A percentile compares a stretch with the other conserved stretches of the same genome.
Evolutionary conservation across 768 basidiomycete genomes (phyloP).

Genomic region (Agrocybe chaxingu): DNA sequence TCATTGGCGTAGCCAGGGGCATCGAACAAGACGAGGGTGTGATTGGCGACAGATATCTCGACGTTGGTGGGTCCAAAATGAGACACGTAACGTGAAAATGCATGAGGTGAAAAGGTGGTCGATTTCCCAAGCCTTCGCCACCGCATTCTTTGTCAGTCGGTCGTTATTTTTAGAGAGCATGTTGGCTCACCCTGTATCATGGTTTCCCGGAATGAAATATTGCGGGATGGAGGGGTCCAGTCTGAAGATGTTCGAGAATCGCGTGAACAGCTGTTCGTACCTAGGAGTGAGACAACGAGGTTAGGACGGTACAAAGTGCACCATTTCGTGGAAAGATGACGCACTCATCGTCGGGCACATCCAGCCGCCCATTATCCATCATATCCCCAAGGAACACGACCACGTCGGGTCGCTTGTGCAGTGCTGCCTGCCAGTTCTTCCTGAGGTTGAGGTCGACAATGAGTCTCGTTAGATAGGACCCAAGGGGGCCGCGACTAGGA

Average conservation of each 20-base stretch:
- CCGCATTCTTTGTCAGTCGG: conserved; percentile 23
- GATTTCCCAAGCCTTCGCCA: conserved; percentile 44
- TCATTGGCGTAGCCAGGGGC: conserved; percentile 74
- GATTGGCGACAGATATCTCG: conserved; percentile 61
- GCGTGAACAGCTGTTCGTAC: conserved; percentile 64
- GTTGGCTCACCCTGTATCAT: conserved; percentile 70
- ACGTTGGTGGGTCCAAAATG: conserved; percentile 78
- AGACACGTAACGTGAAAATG: conserved; percentile 56
- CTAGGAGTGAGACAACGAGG: conserved; percentile 36
- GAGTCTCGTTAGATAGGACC: conserved; percentile 58
- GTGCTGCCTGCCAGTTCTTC: conserved; percentile 77
- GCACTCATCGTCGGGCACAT: conserved; percentile 67
- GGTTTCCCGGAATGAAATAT: conserved; percentile 86
- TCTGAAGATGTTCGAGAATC: conserved; percentile 73
- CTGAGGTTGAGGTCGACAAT: conserved; percentile 81
- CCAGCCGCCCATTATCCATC: conserved; percentile 80
- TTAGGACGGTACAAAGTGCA: background rate
- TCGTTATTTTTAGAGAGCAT: background rate
- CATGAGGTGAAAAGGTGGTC: conserved; percentile 40
- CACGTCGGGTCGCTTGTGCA: conserved; percentile 58
- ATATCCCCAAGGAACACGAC: conserved; percentile 89
- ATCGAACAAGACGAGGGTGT: conserved; percentile 72
- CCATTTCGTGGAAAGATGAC: conserved; percentile 20
- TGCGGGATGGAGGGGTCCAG: conserved; percentile 42
- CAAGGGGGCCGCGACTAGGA: conserved; percentile 49